Conservation (phyloP, 306 rosid genomes). For the Corylus avellana region DNA sequence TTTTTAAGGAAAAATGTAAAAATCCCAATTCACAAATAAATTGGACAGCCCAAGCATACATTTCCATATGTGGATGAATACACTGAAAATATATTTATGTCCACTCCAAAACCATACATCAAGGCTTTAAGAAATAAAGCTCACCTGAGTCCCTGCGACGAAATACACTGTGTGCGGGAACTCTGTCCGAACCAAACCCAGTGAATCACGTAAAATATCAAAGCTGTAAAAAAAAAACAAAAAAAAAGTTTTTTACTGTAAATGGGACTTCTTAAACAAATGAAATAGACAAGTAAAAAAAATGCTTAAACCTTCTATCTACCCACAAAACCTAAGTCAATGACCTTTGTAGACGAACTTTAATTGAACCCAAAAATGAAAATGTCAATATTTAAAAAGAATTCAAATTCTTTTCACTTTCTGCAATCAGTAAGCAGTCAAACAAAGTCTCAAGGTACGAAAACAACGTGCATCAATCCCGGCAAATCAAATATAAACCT, state of each 20-base stretch:
- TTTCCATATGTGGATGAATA: background rate
- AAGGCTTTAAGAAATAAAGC: background rate
- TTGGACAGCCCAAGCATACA: background rate
- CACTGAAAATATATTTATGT: background rate
- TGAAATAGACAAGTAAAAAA: no score
- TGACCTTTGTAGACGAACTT: background rate
- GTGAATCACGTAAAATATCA: conserved; percentile 71
- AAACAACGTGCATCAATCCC: background rate
- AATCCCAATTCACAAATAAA: background rate
- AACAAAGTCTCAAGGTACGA: background rate
- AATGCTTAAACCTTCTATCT: background rate
- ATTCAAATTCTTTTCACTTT: background rate
- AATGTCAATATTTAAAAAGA: background rate
- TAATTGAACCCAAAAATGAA: background rate
- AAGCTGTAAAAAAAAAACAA: conserved; percentile 61
- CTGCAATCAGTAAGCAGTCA: background rate
- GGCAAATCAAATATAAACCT: background rate
- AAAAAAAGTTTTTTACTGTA: background rate
- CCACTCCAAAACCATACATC: background rate
- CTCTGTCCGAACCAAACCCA: conserved; percentile 76
- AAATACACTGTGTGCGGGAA: conserved; percentile 81
- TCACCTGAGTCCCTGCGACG: conserved; percentile 92
- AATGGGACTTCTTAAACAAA: background rate
- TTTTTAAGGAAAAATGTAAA: background rate
- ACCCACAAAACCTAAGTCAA: background rate